Base-by-base conservation (phyloP, 2,329 filamentous ascomycete species). In the Bipolaris victoriae region DNA sequence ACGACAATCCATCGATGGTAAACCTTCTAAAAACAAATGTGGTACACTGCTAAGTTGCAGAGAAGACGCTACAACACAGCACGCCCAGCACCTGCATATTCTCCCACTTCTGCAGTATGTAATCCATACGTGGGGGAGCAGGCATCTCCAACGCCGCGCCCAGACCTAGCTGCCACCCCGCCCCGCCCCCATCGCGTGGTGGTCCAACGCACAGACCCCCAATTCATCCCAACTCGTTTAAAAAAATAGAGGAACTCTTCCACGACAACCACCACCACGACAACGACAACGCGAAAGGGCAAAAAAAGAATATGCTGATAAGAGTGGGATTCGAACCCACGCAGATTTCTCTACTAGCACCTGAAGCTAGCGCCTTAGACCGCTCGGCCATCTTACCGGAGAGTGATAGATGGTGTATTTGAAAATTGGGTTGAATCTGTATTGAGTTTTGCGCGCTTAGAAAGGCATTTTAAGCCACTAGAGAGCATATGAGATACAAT, bases 311-410 rank as follows among this genome's bases (percentile, higher is more conserved):
- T 68, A 73, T 70, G 52, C 26, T 76, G 73, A 76, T 72, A 69
- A 73, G 72, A 75, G 71, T 72, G 72, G 71, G 73, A 76, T 70
- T 75, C 68, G 72, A 75, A 75, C 73, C 71, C 73, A 73, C 73
- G 73, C 73, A 69, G 72, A 67, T 74, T 74, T 71, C 72, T 69
- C 71, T 70, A 75, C 71, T 69, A 74, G 72, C 69, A 75, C 71
- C 72, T 74, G 72, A 75, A 75, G 69, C 72, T 73, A 69, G 70
- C 71, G 71, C 71, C 71, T 69, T 74, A 71, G 52, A 73, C 71
- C 70, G 61, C 71, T 73, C 71, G 71, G 71, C 71, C 66, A 71
- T 63, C 62, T 66, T 49, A 57, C 66, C 66, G 13, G 29, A n/a
- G 3, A 31, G 31, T 55, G 33, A 48, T 52, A n/a, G 15, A n/a